These are phyloP conservation scores for Fomitiporia mediterranea DNA, from an alignment of 1,284 basidiomycete genomes.

Conservation along the genomic window DNA sequence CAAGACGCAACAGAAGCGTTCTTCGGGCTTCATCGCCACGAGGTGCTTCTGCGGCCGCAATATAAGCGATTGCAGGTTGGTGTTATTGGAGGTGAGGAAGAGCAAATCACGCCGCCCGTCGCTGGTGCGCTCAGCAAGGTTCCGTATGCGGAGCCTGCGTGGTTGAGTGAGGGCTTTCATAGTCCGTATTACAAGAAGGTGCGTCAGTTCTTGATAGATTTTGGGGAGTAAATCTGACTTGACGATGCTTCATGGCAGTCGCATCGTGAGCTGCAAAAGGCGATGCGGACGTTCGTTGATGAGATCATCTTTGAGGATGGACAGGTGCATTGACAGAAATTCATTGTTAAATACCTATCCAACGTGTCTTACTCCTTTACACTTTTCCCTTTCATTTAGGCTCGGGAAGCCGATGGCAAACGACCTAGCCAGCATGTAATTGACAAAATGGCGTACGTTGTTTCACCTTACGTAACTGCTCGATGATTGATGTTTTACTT, in stretches of 20 bases:
- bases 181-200: constrained; percentile 75
- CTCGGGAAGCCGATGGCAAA: constrained; percentile 74
- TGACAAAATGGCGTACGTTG: constrained; percentile 64
- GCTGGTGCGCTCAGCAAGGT: constrained; percentile 63
- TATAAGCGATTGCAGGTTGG: constrained; percentile 71
- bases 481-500: not conserved
- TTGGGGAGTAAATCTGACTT: not conserved
- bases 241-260: constrained; percentile 30
- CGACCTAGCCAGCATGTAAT: constrained; percentile 59
- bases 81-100: constrained; percentile 59
- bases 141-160: constrained; percentile 82
- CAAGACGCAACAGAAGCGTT: constrained; percentile 85
- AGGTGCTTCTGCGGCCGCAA: constrained; percentile 71
- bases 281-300: constrained; percentile 45
- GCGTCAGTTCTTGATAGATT: constrained; percentile 22
- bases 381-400: constrained; percentile 33
- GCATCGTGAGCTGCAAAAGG: constrained; percentile 46
- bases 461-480: not conserved
- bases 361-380: not conserved
- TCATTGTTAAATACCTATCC: not conserved
- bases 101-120: constrained; percentile 48
- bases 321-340: constrained; percentile 28
- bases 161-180: constrained; percentile 64
- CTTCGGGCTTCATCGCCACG: constrained; percentile 77
- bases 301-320: constrained; percentile 50